Evolutionary conservation across 225 moss, liverwort and hornwort genomes (phyloP).

Genomic region (Ulota crispa): DNA sequence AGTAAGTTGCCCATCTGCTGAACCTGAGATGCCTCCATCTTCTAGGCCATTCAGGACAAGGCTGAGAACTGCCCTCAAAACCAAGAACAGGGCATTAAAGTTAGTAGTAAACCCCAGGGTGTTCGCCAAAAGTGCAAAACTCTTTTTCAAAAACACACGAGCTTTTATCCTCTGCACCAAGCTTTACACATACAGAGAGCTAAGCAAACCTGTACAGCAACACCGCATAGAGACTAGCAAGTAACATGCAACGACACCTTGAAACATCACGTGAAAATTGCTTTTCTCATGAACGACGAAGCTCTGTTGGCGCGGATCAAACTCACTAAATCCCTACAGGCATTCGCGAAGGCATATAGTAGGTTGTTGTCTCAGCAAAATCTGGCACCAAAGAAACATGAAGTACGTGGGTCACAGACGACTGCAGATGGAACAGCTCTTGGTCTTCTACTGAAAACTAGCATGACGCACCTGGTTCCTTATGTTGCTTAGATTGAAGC

Average conservation of each 20-base stretch:
- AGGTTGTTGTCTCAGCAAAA: neutral
- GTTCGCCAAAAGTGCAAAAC: neutral
- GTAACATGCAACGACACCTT: neutral
- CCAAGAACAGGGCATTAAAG: conserved; percentile 6
- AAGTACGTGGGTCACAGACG: conserved; percentile 1
- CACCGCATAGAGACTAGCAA: neutral
- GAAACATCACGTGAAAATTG: neutral
- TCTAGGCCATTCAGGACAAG: conserved; percentile 56
- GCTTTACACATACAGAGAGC: neutral
- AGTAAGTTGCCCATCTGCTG: conserved; percentile 77
- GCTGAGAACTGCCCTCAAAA: conserved; percentile 68
- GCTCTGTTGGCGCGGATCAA: neutral
- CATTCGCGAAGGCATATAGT: neutral
- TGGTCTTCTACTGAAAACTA: neutral
- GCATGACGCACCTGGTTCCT: conserved; percentile 75
- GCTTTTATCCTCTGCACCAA: neutral
- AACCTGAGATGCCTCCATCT: conserved; percentile 71
- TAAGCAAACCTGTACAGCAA: neutral
- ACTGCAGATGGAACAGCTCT: conserved; percentile 14
- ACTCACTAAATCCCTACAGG: neutral
- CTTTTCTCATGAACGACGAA: neutral
- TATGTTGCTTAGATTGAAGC: conserved; percentile 67
- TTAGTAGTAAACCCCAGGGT: neutral
- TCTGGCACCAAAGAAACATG: neutral
- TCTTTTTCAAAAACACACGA: conserved; percentile 4